Evolutionary conservation across 345 rosid species (phyloP), one percentile per base, ranked within the genome.

Genomic region (Hevea brasiliensis): DNA sequence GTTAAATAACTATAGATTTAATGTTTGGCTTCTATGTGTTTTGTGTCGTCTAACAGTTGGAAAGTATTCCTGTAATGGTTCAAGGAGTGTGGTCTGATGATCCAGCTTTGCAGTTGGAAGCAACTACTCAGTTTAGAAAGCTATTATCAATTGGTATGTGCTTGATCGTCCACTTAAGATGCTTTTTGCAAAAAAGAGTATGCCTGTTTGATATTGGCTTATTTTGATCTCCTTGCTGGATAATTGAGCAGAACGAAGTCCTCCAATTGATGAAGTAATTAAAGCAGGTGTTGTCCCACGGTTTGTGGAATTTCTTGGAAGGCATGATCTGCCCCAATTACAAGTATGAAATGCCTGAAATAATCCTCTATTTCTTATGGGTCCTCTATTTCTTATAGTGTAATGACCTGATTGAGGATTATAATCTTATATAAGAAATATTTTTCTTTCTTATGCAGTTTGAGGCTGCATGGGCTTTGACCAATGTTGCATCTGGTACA

Each of bases 261-360:
- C 86, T 21, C 86, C 84, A 0, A 83, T 83, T 29, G 84, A 80
- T 18, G 84, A 83, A 61, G 84, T 83, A 53, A 77, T 83, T 71
- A 71, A 67, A 75, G 68, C 84, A 11, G 86, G 86, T 12, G 86
- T 83, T 47, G 80, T 83, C 47, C 86, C 86, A 55, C 78, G 74
- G 61, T 83, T 83, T 72, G 80, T 83, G 62, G 83, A 80, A 68
- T 76, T 80, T 44, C 83, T 80, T 59, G 77, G 65, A 55, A 59
- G 80, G 75, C 68, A 69, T 40, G 83, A 80, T 76, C 60, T 76
- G 4, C 83, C 83, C 12, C 80, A 76, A 35, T 54, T 80, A 45
- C 83, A 80, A 76, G 83, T 80, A 61, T 58, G 72, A 40, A 35
- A 42, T 66, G 47, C 9, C 59, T 32, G 9, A 37, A 69, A 29